These are phyloP conservation scores for Blastomyces emzantsi DNA, from an alignment of 2,329 filamentous ascomycete species.

Conservation along the genomic window DNA sequence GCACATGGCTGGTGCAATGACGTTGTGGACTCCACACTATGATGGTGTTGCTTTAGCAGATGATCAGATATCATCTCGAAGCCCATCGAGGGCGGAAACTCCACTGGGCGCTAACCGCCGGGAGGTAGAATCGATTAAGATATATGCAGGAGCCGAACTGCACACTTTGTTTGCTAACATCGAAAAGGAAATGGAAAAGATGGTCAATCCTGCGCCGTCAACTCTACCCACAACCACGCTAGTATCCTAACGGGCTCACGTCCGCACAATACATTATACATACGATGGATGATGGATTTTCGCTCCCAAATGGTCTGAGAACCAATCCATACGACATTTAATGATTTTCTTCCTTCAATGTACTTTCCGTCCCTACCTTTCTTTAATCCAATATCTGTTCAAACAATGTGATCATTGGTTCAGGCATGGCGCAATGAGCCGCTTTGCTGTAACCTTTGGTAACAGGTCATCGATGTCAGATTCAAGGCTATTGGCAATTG, in stretches of 20 bases:
- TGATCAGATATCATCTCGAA: conserved; percentile 44
- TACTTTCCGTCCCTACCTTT: background rate
- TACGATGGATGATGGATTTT: background rate
- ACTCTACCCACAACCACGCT: conserved; percentile 2
- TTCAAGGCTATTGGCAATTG: background rate
- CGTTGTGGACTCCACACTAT: conserved; percentile 31
- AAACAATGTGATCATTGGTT: background rate
- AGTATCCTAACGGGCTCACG: background rate
- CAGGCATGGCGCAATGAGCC: background rate
- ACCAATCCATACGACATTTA: background rate
- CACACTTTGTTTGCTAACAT: conserved; percentile 59
- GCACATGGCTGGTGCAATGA: conserved; percentile 64
- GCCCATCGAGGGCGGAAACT: conserved; percentile 43
- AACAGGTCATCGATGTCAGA: background rate
- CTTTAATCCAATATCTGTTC: background rate
- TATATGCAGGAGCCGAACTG: conserved; percentile 60
- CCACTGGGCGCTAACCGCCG: conserved; percentile 25
- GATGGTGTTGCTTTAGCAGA: conserved; percentile 12
- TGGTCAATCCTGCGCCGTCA: conserved; percentile 23
- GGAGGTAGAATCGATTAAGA: conserved; percentile 55
- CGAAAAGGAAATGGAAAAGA: conserved; percentile 49
- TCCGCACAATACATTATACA: background rate
- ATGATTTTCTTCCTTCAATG: background rate
- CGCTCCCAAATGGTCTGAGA: background rate
- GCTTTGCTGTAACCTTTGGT: background rate